Percentiles rank a stretch among this genome's conserved stretches.
phyloP scores from a whole-genome alignment of 2,329 filamentous ascomycete genomes.

The Fulvia fulva region DNA sequence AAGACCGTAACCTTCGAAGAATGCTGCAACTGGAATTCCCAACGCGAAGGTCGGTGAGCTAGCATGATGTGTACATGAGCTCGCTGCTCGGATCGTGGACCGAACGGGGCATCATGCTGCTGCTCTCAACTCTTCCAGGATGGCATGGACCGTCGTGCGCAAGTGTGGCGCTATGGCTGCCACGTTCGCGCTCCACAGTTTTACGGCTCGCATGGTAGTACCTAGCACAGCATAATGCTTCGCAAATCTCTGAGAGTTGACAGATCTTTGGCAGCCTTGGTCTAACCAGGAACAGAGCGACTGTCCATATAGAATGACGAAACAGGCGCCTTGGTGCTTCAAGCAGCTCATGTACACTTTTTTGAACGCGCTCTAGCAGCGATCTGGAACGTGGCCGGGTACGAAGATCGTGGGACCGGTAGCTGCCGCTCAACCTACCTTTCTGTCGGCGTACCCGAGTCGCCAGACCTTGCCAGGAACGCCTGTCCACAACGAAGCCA shows the following conservation, averaged over 20 bases:
- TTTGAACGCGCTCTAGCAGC: neutral
- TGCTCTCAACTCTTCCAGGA: neutral
- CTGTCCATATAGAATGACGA: neutral
- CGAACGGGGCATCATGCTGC: neutral
- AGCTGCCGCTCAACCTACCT: neutral
- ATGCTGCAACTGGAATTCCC: conserved; percentile 77
- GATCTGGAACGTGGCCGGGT: neutral
- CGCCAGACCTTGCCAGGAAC: neutral
- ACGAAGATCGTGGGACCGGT: neutral
- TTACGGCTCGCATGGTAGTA: neutral
- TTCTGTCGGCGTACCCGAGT: neutral
- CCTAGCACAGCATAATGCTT: neutral
- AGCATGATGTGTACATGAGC: neutral
- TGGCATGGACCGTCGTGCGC: neutral
- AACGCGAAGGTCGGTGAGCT: conserved; percentile 3
- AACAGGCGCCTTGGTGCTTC: neutral
- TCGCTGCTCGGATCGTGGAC: neutral
- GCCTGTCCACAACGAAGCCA: neutral
- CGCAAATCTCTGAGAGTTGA: neutral
- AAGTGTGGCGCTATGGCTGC: neutral
- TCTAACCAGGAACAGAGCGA: neutral
- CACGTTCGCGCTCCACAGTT: neutral
- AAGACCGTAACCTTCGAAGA: conserved; percentile 81
- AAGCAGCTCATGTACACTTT: neutral
- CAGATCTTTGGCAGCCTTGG: neutral